Evolutionary conservation across 2,329 filamentous ascomycete species (phyloP).

Genomic region (Capronia americana): DNA sequence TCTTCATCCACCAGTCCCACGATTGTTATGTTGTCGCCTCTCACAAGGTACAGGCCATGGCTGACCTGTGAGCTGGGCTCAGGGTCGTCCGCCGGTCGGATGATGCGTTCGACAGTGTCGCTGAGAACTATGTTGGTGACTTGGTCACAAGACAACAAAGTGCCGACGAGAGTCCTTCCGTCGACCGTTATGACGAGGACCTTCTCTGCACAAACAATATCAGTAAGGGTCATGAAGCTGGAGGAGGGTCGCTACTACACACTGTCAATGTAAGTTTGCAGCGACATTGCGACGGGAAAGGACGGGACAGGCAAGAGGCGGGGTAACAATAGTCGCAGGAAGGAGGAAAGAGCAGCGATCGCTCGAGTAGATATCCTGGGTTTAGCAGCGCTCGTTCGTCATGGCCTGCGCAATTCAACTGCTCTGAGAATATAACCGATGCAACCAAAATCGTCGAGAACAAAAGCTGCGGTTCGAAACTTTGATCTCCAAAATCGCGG

Average conservation of each 20-base stretch:
- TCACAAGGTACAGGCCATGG: conserved; percentile 87
- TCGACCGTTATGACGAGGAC: conserved; percentile 91
- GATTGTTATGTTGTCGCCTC: conserved; percentile 92
- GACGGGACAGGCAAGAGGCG: background rate
- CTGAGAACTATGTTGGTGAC: conserved; percentile 90
- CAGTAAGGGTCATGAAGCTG: background rate
- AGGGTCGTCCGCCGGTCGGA: conserved; percentile 81
- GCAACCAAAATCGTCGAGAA: background rate
- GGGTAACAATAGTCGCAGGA: background rate
- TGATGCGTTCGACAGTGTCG: conserved; percentile 85
- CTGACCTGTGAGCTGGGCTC: conserved; percentile 81
- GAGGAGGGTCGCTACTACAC: conserved; percentile 20
- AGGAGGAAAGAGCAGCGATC: background rate
- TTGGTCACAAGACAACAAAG: conserved; percentile 83
- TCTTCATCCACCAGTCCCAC: conserved; percentile 89
- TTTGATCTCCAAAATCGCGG: background rate
- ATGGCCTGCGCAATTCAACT: background rate
- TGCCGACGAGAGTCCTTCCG: conserved; percentile 84
- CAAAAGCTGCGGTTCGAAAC: background rate
- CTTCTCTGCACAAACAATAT: conserved; percentile 69
- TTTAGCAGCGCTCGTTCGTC: background rate
- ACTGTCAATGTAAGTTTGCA: conserved; percentile 58
- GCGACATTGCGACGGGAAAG: conserved; percentile 55
- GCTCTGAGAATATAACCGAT: background rate
- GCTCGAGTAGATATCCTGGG: background rate